Evolutionary conservation across 2,329 filamentous ascomycete genomes (phyloP).

Genomic region (Gremmenia infestans): DNA sequence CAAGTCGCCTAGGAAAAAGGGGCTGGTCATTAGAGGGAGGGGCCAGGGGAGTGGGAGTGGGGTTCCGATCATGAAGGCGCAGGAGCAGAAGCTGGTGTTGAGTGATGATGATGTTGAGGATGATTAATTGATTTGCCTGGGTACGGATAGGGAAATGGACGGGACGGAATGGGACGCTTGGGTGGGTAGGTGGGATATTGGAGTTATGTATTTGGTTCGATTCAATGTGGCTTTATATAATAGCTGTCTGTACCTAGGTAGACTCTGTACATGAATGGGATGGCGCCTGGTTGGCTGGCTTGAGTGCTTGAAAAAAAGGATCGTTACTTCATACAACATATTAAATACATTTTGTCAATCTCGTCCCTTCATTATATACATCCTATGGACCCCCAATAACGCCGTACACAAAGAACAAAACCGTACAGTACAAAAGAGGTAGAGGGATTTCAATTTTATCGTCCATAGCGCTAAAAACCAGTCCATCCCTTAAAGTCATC

Average conservation of each 20-base stretch:
- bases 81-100: constrained; percentile 63
- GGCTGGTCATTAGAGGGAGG: constrained; percentile 23
- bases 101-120: constrained; percentile 86
- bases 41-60: constrained; percentile 15
- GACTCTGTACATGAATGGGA: background rate
- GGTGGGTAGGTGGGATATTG: background rate
- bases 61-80: constrained; percentile 22
- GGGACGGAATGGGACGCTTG: background rate
- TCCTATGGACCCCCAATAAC: background rate
- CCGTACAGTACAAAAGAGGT: background rate
- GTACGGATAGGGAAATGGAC: background rate
- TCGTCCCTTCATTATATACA: constrained; percentile 2
- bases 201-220: background rate
- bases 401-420: background rate
- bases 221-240: background rate
- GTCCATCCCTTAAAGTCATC: constrained; percentile 69
- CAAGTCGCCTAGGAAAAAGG: constrained; percentile 44
- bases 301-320: background rate
- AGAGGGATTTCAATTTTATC: background rate
- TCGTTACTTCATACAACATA: background rate
- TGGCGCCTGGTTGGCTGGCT: background rate
- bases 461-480: constrained; percentile 18
- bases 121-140: constrained; percentile 18
- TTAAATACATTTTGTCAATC: background rate
- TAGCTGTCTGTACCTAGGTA: background rate